Conservation (phyloP, 345 rosid genomes). For the Excoecaria agallocha region DNA sequence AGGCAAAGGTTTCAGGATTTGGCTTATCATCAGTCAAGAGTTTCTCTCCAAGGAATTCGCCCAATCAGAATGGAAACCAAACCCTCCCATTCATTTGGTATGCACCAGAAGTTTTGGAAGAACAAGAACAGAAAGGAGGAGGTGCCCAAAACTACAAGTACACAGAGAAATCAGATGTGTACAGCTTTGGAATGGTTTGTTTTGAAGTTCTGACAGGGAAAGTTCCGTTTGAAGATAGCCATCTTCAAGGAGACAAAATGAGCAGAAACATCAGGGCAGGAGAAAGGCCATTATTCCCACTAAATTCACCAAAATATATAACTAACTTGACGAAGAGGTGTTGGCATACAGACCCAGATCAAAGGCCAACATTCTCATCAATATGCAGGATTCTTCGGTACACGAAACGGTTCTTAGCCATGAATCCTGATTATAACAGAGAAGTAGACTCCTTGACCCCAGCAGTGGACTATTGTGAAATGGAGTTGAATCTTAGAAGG, state of each 20-base stretch:
- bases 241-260: no score
- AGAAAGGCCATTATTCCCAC: slow-evolving; percentile 30
- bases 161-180: slow-evolving; percentile 32
- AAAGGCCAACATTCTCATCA: slow-evolving; percentile 29
- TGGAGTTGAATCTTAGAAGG: slow-evolving; percentile 20
- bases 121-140: slow-evolving; percentile 27
- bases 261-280: slow-evolving; percentile 32
- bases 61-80: slow-evolving; percentile 12
- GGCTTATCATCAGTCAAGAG: slow-evolving; percentile 25
- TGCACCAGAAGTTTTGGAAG: slow-evolving; percentile 34
- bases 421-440: slow-evolving; percentile 23
- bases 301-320: slow-evolving; percentile 25
- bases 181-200: slow-evolving; percentile 35
- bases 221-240: slow-evolving; percentile 34
- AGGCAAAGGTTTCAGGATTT: slow-evolving; percentile 31
- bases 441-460: slow-evolving; percentile 28
- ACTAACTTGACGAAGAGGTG: slow-evolving; percentile 31
- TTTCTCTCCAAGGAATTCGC: slow-evolving; percentile 1
- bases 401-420: slow-evolving; percentile 21
- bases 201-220: slow-evolving; percentile 33
- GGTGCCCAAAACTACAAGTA: background rate
- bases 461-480: slow-evolving; percentile 21
- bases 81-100: slow-evolving; percentile 26
- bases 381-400: slow-evolving; percentile 35
- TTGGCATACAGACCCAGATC: slow-evolving; percentile 32